Evolutionary conservation across 768 basidiomycete genomes (phyloP), one percentile per base, ranked within the genome.

Genomic region (Xerocomellus dryophilus): DNA sequence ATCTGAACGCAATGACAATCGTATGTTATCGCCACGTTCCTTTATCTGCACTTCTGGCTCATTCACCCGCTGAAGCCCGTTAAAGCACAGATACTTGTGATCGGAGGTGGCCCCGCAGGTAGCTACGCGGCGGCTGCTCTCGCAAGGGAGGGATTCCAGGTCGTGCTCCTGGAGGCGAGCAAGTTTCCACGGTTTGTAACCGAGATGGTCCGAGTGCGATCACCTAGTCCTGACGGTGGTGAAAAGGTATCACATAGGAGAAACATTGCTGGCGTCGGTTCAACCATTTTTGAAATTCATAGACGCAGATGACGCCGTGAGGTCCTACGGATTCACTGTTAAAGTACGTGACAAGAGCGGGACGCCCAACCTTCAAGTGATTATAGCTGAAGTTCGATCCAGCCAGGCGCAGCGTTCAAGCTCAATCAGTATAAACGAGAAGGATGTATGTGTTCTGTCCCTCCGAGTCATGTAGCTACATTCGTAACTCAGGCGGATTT

Each of bases 231-330:
- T 50, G 31, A 54, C 11, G 8, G 27, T 7, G 2, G 25, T 17
- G 10, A 29, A 45, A 39, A 56, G 60, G 23, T 61, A 60, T 34
- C 60, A 60, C 50, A 56, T 61, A 3, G 57, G 60, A 25, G 60
- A 61, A 43, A 60, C 50, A 14, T 8, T 59, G 11, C 35, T 61
- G 5, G 32, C 57, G 7, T 59, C 58, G 4, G 50, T 41, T 1
- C 50, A 44, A 2, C 48, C 47, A 18, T 61, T 60, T 34, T 40
- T 56, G 40, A 44, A 18, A 18, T 59, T 61, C 5, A 42, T 59
- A 1, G 59, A 20, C 0, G 58, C 58, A 7, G 57, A 61, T 11
- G 53, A 56, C 3, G 12, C 11, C 4, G 41, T 61, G 14, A 43
- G 31, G n/a, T 48, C 41, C 25, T 43, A 60, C 12, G 53, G 51